Evolutionary conservation across 192 early-diverging fungal genomes (phyloP).

Genomic region (Linnemannia hyalina): DNA sequence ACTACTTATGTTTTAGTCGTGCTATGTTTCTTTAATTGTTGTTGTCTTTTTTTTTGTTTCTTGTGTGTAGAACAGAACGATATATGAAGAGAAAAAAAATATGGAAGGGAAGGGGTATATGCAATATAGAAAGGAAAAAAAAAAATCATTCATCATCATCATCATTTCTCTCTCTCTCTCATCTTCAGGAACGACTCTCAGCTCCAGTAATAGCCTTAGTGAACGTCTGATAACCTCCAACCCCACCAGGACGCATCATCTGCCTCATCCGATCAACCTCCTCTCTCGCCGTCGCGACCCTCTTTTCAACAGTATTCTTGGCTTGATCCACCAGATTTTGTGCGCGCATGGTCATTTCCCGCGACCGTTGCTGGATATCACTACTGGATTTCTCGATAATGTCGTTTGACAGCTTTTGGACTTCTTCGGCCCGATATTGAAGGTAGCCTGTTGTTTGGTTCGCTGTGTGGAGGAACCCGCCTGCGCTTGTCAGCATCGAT

Average conservation of each 20-base stretch:
- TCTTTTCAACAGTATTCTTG: constrained; percentile 42
- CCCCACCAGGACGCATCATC: constrained; percentile 38
- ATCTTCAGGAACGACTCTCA: not conserved
- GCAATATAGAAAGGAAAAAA: constrained; percentile 1
- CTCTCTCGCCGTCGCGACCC: constrained; percentile 45
- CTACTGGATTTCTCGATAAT: constrained; percentile 53
- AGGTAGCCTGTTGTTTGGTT: constrained; percentile 54
- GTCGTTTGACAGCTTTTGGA: constrained; percentile 38
- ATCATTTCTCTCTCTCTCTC: not conserved
- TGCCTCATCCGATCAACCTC: constrained; percentile 47
- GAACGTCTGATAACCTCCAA: not conserved
- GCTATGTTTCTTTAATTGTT: not conserved
- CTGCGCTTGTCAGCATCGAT: constrained; percentile 61
- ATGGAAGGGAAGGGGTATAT: not conserved
- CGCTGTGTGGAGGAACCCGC: constrained; percentile 65
- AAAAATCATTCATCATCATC: not conserved
- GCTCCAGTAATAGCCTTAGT: constrained; percentile 37
- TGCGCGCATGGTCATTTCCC: constrained; percentile 41
- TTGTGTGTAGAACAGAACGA: not conserved
- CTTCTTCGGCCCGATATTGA: constrained; percentile 51
- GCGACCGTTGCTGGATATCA: constrained; percentile 42
- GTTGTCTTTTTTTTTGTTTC: not conserved
- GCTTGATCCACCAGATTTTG: constrained; percentile 45
- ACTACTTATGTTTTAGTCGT: not conserved
- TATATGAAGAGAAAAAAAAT: not conserved